These are phyloP conservation scores for Cutaneotrichosporon cavernicola DNA, from an alignment of 1,284 basidiomycete genomes.

Conservation along the genomic window DNA sequence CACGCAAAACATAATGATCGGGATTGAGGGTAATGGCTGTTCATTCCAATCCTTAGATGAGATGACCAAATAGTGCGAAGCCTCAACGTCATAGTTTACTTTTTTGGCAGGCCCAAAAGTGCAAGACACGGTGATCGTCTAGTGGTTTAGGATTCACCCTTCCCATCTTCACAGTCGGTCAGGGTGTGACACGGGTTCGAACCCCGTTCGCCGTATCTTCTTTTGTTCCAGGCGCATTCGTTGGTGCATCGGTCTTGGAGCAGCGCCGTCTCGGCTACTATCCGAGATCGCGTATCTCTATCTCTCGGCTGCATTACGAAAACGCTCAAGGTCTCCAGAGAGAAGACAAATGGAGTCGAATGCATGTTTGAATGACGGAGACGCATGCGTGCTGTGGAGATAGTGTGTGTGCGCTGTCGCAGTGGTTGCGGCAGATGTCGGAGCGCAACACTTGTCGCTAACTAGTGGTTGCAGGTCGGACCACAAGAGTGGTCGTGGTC, in stretches of 20 bases:
- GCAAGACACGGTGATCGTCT: conserved; percentile 3
- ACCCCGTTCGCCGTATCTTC: conserved; percentile 6
- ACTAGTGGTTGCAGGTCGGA: neutral
- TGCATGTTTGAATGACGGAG: neutral
- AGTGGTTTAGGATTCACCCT: conserved; percentile 10
- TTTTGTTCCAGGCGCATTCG: neutral
- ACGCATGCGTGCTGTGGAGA: neutral
- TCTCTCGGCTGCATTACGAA: neutral
- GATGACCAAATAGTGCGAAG: too few relatives aligned
- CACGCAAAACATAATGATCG: too few relatives aligned
- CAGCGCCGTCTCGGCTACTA: neutral
- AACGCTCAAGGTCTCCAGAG: neutral
- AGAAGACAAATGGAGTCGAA: neutral
- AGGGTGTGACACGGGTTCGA: conserved; percentile 9
- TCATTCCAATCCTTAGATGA: too few relatives aligned
- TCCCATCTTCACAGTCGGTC: conserved; percentile 5
- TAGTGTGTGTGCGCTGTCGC: neutral
- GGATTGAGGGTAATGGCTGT: too few relatives aligned
- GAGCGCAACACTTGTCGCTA: neutral
- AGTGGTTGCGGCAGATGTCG: neutral
- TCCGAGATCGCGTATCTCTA: neutral
- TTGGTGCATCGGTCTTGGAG: neutral
- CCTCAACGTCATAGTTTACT: too few relatives aligned
- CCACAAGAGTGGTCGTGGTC: neutral
- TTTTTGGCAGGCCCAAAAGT: neutral